A percentile compares a stretch with the other conserved stretches of the same genome.
These are phyloP conservation scores for Schizochytrium sp. DNA, from an alignment of 108 stramenopile genomes.

Conservation along the genomic window DNA sequence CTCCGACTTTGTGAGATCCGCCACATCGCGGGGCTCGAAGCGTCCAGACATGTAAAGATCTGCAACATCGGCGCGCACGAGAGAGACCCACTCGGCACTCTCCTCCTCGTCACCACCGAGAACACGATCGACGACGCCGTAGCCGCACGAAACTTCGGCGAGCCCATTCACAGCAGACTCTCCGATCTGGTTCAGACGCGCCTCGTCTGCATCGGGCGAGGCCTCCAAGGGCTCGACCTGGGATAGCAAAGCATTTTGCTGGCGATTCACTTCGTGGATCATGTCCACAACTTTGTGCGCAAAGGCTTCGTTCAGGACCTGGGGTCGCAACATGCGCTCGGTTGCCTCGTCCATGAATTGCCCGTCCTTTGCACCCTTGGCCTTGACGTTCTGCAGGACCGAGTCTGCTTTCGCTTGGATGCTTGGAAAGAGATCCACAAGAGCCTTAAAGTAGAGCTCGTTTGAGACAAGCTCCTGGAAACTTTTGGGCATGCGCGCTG, in stretches of 20 bases:
- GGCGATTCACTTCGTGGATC: background rate
- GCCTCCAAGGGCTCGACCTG: background rate
- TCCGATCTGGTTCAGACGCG: background rate
- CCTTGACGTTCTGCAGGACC: background rate
- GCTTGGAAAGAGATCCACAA: background rate
- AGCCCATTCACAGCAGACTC: background rate
- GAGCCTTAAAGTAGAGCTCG: background rate
- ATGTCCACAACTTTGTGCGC: background rate
- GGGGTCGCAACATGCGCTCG: background rate
- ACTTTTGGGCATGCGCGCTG: background rate
- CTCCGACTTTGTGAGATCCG: background rate
- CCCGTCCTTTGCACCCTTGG: background rate
- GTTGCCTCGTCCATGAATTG: slow-evolving; percentile 8
- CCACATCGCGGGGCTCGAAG: background rate
- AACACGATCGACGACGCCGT: background rate
- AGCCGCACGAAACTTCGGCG: background rate
- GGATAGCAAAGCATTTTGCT: background rate
- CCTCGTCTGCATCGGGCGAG: background rate
- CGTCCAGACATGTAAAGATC: background rate
- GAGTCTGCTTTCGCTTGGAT: background rate
- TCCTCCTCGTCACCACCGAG: background rate
- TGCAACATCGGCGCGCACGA: background rate
- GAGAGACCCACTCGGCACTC: background rate
- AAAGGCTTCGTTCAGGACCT: slow-evolving; percentile 9
- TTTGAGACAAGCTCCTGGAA: background rate